Evolutionary conservation across 345 rosid genomes (phyloP), one percentile per base, ranked within the genome.

Genomic region (Iberis pinnata): DNA sequence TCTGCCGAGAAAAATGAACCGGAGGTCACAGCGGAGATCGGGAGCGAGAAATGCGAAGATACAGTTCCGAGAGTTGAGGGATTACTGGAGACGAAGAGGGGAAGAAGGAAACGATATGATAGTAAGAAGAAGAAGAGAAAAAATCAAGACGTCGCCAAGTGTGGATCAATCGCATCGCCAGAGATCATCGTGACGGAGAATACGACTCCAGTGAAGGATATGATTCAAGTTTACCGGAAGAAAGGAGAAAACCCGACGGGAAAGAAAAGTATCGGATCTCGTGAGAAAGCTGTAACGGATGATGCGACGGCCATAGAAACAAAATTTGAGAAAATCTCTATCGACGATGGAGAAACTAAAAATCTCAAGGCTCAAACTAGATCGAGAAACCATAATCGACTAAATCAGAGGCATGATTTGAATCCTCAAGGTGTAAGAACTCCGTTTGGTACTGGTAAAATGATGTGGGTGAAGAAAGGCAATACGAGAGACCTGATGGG

Each of bases 381-480:
- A 18, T 18, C 26, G 49, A 29, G 12, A 5, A 1, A 39, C 13
- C 54, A 39, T 46, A 52, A 52, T 18, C 10, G 35, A 25, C 9
- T 3, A 2, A 32, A 41, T 1, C 33, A 49, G 43, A 9, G 35
- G 49, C 11, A 26, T 3, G 24, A 18, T 53, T 37, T 36, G 41
- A 12, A 2, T 15, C 12, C 6, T 17, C 41, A 9, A 4, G 42
- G 36, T 39, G 44, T 20, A 22, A 22, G 29, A 48, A 40, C 1
- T 49, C 41, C 41, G n/a, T 27, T 5, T 2, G 27, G 25, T 22
- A 20, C 15, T 43, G 16, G 47, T 17, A 9, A 39, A 51, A 66
- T 59, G 71, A 56, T 67, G 55, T 67, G 65, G 71, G 50, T 59
- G 44, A 67, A 67, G 71, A 67, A 67, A 40, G 65, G 13, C 1